Conservation (phyloP, 106 monocot genomes). For the Acorus gramineus region DNA sequence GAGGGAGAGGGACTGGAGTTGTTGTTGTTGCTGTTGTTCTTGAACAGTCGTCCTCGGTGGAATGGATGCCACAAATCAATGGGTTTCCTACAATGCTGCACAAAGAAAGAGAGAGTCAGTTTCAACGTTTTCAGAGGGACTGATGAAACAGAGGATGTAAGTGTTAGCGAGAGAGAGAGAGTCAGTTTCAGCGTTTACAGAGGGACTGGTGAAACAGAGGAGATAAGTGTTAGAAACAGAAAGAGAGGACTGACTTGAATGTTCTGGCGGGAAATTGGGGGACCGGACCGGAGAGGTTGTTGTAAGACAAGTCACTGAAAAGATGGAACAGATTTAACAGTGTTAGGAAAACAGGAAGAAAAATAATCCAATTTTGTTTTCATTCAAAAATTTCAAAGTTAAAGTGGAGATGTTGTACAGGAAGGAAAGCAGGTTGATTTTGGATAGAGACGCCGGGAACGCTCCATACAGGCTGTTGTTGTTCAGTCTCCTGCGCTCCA, state of each 20-base stretch:
- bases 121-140: too few species aligned
- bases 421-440: slow-evolving; percentile 65
- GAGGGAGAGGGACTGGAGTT: slow-evolving; percentile 25
- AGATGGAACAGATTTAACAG: too few species aligned
- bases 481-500: slow-evolving; percentile 66
- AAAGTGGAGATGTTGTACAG: slow-evolving; percentile 32
- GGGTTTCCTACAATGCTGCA: slow-evolving; percentile 74
- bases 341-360: too few species aligned
- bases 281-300: slow-evolving; percentile 89
- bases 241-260: slow-evolving; percentile 55
- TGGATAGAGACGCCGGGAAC: slow-evolving; percentile 66
- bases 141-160: too few species aligned
- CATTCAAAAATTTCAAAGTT: slow-evolving; percentile 1
- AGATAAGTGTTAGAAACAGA: too few species aligned
- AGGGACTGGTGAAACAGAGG: too few species aligned
- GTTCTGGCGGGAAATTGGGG: slow-evolving; percentile 67
- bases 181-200: too few species aligned
- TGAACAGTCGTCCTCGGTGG: slow-evolving; percentile 35
- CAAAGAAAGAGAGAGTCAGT: background rate
- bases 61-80: slow-evolving; percentile 59
- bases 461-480: slow-evolving; percentile 83
- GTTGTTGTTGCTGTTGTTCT: slow-evolving; percentile 17
- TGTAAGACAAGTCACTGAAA: slow-evolving; percentile 87
- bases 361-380: background rate
- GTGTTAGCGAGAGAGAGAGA: too few species aligned